Base-by-base conservation (phyloP, 192 early-diverging fungal species). In the Backusella psychrophila region DNA sequence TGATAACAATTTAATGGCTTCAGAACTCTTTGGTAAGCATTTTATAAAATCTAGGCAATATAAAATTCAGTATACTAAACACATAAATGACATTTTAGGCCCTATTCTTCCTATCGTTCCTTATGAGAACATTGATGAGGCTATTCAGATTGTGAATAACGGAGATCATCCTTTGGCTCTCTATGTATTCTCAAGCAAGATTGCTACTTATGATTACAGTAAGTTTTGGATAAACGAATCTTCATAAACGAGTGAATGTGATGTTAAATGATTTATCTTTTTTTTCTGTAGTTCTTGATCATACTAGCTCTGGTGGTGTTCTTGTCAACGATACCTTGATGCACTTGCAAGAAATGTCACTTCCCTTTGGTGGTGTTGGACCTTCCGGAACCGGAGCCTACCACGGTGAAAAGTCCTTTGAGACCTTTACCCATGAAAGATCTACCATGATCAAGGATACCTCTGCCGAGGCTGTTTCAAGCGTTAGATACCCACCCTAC, bases 341-440 rank as follows among this genome's bases (percentile, higher is more conserved):
- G 80, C 90, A 91, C 34, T 71, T 89, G 33, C 66, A 78, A 49
- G 87, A 88, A 78, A 35, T 69, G 15, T 79, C 82, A 21, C 72
- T 92, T 15, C 95, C 96, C 41, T 96, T 96, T 78, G 94, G 94
- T 66, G 96, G 95, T 71, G 85, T 93, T 9, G 95, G 95, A 0
- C 78, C 88, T 6, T 93, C 92, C 36, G 96, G 96, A 7, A 82
- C 90, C 65, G 96, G 96, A 56, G 72, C 79, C 15, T 96, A 96
- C 80, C 93, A 93, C 34, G 95, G 94, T 56, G 81, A 85, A 44
- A 75, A 83, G 70, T 90, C 93, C 12, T 93, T 96, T 78, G 82
- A 90, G 29, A 83, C 87, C 3, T 95, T 94, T 82, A 90, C 94
- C 29, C 92, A 95, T 78, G 81, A 86, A n/a, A 87, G 92, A 3